A percentile compares a stretch with the other conserved stretches of the same genome.
Evolutionary conservation across 169 alveolate genomes (phyloP).

Genomic region (Eimeria necatrix): DNA sequence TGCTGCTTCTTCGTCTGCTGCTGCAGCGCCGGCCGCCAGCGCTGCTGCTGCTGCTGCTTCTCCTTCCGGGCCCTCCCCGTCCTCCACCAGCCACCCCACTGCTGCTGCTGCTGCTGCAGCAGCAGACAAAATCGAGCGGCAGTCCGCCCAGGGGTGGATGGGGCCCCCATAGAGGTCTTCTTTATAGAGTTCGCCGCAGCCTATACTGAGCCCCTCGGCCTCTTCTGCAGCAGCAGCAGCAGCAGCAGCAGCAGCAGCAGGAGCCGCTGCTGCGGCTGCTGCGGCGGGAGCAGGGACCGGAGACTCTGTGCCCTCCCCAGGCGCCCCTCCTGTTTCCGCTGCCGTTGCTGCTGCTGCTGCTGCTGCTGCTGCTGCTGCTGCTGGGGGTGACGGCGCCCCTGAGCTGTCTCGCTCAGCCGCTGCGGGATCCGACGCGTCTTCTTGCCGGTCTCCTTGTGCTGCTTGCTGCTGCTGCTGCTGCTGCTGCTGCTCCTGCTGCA

Average conservation of each 20-base stretch:
- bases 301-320: background rate
- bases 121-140: background rate
- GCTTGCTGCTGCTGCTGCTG: slow-evolving; percentile 7
- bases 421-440: background rate
- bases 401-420: background rate
- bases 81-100: background rate
- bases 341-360: background rate
- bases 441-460: background rate
- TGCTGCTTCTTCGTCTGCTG: background rate
- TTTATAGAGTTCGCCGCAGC: background rate
- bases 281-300: background rate
- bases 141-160: background rate
- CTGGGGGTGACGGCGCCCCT: background rate
- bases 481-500: slow-evolving; percentile 16
- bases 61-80: background rate
- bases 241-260: background rate
- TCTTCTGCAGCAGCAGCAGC: background rate
- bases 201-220: background rate
- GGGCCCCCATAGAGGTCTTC: background rate
- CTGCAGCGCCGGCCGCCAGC: background rate
- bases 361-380: background rate
- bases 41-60: background rate
- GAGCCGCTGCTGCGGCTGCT: slow-evolving; percentile 23
- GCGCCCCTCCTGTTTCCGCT: background rate
- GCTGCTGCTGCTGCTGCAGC: slow-evolving; percentile 3